Conservation (phyloP, 2,329 filamentous ascomycete genomes). For the Xylaria sp. region DNA sequence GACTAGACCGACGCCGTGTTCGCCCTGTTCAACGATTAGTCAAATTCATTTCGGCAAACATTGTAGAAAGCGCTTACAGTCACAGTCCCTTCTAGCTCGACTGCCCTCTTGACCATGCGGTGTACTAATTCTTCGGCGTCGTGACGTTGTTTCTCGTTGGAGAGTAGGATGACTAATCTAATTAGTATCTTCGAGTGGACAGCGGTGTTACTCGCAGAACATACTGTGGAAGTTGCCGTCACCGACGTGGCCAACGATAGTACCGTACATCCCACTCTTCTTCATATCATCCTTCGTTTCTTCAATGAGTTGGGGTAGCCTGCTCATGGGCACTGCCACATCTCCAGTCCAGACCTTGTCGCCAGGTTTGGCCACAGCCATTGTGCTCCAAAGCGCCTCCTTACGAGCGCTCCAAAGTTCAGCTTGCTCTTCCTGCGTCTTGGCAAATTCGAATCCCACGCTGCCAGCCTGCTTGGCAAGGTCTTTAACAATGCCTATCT, state of each 20-base stretch:
- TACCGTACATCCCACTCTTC: constrained; percentile 62
- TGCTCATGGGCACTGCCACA: constrained; percentile 81
- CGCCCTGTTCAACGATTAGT: constrained; percentile 57
- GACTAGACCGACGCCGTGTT: constrained; percentile 83
- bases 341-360: constrained; percentile 86
- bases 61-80: constrained; percentile 57
- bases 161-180: constrained; percentile 57
- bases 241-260: constrained; percentile 74
- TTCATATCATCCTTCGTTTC: constrained; percentile 70
- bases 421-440: constrained; percentile 68
- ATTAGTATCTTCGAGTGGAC: constrained; percentile 24
- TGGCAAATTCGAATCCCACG: constrained; percentile 79
- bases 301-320: constrained; percentile 76
- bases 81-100: constrained; percentile 84
- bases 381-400: constrained; percentile 81
- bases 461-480: constrained; percentile 56
- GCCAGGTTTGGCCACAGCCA: constrained; percentile 67
- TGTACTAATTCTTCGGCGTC: constrained; percentile 76
- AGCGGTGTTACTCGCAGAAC: constrained; percentile 28
- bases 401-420: constrained; percentile 86
- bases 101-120: constrained; percentile 83
- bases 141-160: constrained; percentile 69
- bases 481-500: constrained; percentile 56
- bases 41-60: neutral
- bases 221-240: constrained; percentile 78